Base-by-base conservation (phyloP, 1,284 basidiomycete genomes). In the Golubevia pallescens region DNA sequence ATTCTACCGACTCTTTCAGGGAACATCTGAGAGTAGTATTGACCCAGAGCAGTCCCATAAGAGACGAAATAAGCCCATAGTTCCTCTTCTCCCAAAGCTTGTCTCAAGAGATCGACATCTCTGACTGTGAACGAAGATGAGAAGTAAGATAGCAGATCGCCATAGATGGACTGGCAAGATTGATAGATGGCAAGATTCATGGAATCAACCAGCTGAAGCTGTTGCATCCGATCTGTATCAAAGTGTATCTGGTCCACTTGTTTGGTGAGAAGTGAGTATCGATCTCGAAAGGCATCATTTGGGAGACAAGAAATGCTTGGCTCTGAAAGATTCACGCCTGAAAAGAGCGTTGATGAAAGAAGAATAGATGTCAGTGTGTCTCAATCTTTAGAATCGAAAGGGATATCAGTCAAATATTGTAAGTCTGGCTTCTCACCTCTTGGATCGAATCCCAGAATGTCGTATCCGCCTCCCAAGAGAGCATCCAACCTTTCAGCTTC, bases 261-360 rank as follows among this genome's bases (percentile, higher is more conserved):
- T 13, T 20, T 23, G 0, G 70, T 62, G 28, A 62, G 52, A 28
- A 62, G 52, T 5, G 32, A 42, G 58, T 61, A 74, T 2, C 72
- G 72, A 51, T 74, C 72, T 19, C 72, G 69, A 34, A 69, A 67
- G 5, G 69, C 69, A 55, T 74, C 65, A 57, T 62, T 64, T 2
- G 67, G 67, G 60, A 66, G 69, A n/a, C 72, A 74, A 2, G 61
- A 65, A 20, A 48, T 53, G 59, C 55, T 48, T 60, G 59, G 59
- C 10, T 23, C 32, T 14, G 51, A 53, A 24, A 60, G 52, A 54
- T 60, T 60, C 28, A 60, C 59, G 8, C 59, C 59, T 60, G 28
- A 23, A 5, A 14, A 21, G 16, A 19, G 23, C 5, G 34, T 10
- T 38, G 3, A 38, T 10, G 57, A 28, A 24, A n/a, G n/a, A 59